phyloP scores from a whole-genome alignment of 495 filamentous ascomycete species.

The Penicillium crystallinum region DNA sequence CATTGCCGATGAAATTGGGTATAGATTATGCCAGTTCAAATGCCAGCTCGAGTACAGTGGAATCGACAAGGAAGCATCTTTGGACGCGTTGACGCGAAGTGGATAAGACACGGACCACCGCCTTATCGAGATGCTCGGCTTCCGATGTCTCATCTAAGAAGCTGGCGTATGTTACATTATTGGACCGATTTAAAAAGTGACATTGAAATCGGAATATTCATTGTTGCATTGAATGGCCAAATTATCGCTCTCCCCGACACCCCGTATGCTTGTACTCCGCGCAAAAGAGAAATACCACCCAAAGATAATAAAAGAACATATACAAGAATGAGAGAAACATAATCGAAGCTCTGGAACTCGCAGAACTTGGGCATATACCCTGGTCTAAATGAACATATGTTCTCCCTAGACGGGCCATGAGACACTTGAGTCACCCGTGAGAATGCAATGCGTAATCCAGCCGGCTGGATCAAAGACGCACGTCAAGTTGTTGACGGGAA shows the following conservation, averaged over 20 bases:
- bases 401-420: neutral
- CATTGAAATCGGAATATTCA: neutral
- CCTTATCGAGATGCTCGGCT: constrained; percentile 15
- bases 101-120: constrained; percentile 29
- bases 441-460: constrained; percentile 1
- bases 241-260: neutral
- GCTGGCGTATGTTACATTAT: neutral
- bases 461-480: neutral
- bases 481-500: neutral
- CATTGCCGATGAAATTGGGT: constrained; percentile 35
- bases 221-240: constrained; percentile 5
- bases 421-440: neutral
- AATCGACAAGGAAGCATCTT: neutral
- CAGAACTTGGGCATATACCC: constrained; percentile 8
- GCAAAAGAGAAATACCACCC: neutral
- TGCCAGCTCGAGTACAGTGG: neutral
- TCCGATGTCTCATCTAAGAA: neutral
- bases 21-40: neutral
- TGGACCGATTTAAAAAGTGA: neutral
- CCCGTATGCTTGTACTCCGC: constrained; percentile 1
- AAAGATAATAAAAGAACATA: constrained; percentile 5
- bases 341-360: constrained; percentile 3
- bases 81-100: constrained; percentile 9
- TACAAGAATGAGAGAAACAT: constrained; percentile 2
- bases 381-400: neutral